Base-by-base conservation (phyloP, 1,284 basidiomycete genomes). In the Naganishia albida region DNA sequence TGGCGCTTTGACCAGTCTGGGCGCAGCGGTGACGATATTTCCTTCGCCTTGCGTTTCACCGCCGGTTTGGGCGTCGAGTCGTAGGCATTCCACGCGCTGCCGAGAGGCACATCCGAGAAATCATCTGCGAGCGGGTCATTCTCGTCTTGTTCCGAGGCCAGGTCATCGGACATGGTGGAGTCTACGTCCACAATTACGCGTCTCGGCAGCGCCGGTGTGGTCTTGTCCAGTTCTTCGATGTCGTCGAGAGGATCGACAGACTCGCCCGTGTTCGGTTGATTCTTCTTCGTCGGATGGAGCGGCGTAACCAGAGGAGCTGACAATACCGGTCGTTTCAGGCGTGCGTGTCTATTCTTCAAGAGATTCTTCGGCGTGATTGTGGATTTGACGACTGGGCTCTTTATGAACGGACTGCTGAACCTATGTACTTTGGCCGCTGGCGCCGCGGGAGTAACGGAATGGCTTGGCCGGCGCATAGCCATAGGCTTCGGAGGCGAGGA, bases 231-330 rank as follows among this genome's bases (percentile, higher is more conserved):
- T 26, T 60, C 57, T 50, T 60, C 57, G 12, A 60, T 60, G 25
- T 60, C 57, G 34, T 60, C 57, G 25, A 60, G 57, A 25, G 57
- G 57, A 42, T 60, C 57, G 34, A 60, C 10, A 2, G 57, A 60
- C 25, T 60, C 57, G 25, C 12, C 26, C 13, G 57, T 60, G 23
- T 25, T 60, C 12, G 57, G 30, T 7, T 39, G 18, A 16, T 50
- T 40, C 16, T 8, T 49, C 30, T 39, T 50, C 42, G 34, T 28
- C 20, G 57, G 57, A 46, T 49, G 57, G 6, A 50, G 30, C 2
- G 57, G 57, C 23, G 57, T 60, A 6, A 39, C 38, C 10, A 40
- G 38, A 2, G 30, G 10, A 4, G 57, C 18, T 18, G 18, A 42
- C 16, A 20, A n/a, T 7, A 38, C 20, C 8, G 23, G 6, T 1